Evolutionary conservation across 2,329 filamentous ascomycete genomes (phyloP), one percentile per base, ranked within the genome.

Genomic region (Fonsecaea pedrosoi): DNA sequence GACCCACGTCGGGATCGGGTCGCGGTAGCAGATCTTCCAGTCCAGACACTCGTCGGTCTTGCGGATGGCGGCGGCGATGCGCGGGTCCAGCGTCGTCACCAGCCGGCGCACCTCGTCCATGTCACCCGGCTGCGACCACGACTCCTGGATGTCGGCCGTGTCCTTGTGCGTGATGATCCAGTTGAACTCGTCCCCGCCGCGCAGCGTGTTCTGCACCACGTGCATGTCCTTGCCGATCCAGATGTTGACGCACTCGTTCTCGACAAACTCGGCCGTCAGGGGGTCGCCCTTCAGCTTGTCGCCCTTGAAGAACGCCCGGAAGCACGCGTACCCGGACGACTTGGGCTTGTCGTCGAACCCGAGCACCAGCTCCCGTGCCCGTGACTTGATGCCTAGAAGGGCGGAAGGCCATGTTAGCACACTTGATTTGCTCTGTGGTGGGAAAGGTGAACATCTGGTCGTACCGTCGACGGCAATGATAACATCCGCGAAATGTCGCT

Each of bases 91-190:
- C 35, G 80, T 82, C 55, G 84, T 78, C 8, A 86, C 74, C 0
- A 84, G 78, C 62, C 82, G 77, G 64, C 80, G 78, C 0, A 86
- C 85, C 48, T 86, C 84, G 50, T 82, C 79, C 0, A 86, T 77
- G 54, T 83, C 82, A 2, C 82, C 83, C 0, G 84, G 83, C 66
- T 85, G 84, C 2, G 80, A 83, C 83, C 83, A 86, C 0, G 83
- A 84, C 75, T 87, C 85, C 64, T 84, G 79, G 65, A 86, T 85
- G 70, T 86, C 69, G 53, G 69, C 70, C 21, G 65, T 58, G 66
- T 81, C 80, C 71, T 78, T 81, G 74, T 86, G 85, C 35, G 85
- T 86, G 60, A 83, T 82, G n/a, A 85, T 84, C 84, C 84, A 86
- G 62, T 70, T 71, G 58, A 70, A 71, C 56, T 72, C 70, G 15